A percentile compares a stretch with the other conserved stretches of the same genome.
phyloP scores from a whole-genome alignment of 2,329 filamentous ascomycete genomes.

The Colletotrichum neosansevieriae region DNA sequence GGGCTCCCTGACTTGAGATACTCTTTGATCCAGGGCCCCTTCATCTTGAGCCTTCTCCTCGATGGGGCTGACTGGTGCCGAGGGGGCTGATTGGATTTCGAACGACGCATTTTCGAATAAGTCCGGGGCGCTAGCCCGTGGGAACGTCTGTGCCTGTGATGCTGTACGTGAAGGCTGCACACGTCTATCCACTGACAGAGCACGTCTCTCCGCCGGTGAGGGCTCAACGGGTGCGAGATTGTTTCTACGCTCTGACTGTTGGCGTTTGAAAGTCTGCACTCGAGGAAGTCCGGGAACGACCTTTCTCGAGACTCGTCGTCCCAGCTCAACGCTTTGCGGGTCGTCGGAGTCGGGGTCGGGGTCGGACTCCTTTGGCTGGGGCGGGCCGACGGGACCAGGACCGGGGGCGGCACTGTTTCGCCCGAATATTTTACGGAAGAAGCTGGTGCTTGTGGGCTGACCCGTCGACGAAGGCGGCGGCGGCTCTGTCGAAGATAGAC shows the following conservation, averaged over 20 bases:
- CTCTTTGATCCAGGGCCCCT: slow-evolving; percentile 37
- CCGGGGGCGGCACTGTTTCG: slow-evolving; percentile 36
- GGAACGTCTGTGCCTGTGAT: slow-evolving; percentile 52
- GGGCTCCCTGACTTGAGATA: slow-evolving; percentile 36
- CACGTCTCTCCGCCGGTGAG: slow-evolving; percentile 75
- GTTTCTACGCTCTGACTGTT: slow-evolving; percentile 83
- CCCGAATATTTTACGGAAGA: slow-evolving; percentile 40
- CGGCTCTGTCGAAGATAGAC: slow-evolving; percentile 27
- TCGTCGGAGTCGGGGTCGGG: slow-evolving; percentile 45
- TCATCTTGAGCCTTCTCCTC: slow-evolving; percentile 48
- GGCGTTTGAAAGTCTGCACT: slow-evolving; percentile 82
- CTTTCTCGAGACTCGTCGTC: slow-evolving; percentile 63
- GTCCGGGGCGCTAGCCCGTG: slow-evolving; percentile 63
- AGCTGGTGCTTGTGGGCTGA: slow-evolving; percentile 29
- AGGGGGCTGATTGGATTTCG: slow-evolving; percentile 45
- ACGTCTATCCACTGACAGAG: slow-evolving; percentile 73
- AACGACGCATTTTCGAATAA: slow-evolving; percentile 50
- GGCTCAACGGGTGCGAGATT: slow-evolving; percentile 76
- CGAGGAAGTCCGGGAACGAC: slow-evolving; percentile 85
- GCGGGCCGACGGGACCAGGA: slow-evolving; percentile 29
- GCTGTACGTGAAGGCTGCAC: slow-evolving; percentile 50
- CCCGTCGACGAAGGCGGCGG: slow-evolving; percentile 23
- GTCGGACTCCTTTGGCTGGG: slow-evolving; percentile 32
- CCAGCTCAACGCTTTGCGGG: slow-evolving; percentile 49
- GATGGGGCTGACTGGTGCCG: slow-evolving; percentile 48